Conservation (phyloP, 2,329 filamentous ascomycete genomes). For the Sphaerulina vaccinii region DNA sequence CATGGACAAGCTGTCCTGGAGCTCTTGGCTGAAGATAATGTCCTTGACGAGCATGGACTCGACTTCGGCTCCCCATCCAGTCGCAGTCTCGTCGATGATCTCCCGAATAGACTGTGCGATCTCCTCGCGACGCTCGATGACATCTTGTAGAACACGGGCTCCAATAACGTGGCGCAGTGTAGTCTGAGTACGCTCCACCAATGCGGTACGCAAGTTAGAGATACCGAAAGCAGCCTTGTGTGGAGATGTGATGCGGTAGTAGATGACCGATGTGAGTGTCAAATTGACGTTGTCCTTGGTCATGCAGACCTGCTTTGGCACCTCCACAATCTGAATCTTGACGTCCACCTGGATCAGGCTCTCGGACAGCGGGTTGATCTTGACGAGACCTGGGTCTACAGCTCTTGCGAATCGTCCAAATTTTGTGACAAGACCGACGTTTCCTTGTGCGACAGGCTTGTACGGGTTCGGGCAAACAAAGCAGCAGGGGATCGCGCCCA, state of each 20-base stretch:
- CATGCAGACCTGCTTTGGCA: slow-evolving; percentile 96
- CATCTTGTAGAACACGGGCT: slow-evolving; percentile 91
- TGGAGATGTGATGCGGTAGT: slow-evolving; percentile 94
- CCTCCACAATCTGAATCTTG: slow-evolving; percentile 98
- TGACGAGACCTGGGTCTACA: slow-evolving; percentile 93
- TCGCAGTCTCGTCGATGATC: slow-evolving; percentile 94
- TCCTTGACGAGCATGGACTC: slow-evolving; percentile 99
- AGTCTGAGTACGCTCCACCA: slow-evolving; percentile 96
- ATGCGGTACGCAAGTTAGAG: slow-evolving; percentile 88
- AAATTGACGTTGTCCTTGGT: slow-evolving; percentile 99
- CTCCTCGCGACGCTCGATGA: slow-evolving; percentile 97
- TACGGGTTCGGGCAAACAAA: slow-evolving; percentile 80
- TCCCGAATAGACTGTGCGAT: slow-evolving; percentile 92
- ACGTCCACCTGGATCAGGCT: slow-evolving; percentile 89
- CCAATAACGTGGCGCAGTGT: slow-evolving; percentile 96
- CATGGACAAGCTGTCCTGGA: slow-evolving; percentile 97
- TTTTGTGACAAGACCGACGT: slow-evolving; percentile 92
- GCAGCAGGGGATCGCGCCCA: slow-evolving; percentile 89
- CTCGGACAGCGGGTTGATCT: slow-evolving; percentile 95
- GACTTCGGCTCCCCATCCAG: slow-evolving; percentile 91
- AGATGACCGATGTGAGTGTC: slow-evolving; percentile 92
- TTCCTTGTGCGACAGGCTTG: slow-evolving; percentile 72
- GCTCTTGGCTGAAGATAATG: slow-evolving; percentile 92
- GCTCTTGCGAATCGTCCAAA: slow-evolving; percentile 94
- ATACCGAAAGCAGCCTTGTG: slow-evolving; percentile 98